phyloP scores from a whole-genome alignment of 805 yeast genomes.

The Ogataea naganishii region DNA sequence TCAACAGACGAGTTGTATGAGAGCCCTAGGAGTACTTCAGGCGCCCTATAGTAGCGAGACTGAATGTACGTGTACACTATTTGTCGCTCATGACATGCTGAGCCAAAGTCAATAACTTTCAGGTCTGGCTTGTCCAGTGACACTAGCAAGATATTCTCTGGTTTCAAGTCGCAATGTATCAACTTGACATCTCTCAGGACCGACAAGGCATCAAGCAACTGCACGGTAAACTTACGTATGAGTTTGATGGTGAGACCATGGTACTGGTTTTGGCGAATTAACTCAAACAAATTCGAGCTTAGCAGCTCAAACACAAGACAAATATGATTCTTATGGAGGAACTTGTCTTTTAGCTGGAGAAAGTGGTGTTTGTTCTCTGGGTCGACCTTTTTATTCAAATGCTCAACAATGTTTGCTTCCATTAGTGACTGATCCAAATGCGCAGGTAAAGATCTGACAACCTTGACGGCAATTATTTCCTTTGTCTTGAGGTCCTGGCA shows the following conservation, averaged over 20 bases:
- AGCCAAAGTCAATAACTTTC: conserved; percentile 92
- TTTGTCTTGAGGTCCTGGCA: conserved; percentile 72
- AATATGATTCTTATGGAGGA: conserved; percentile 85
- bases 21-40: conserved; percentile 86
- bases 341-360: conserved; percentile 74
- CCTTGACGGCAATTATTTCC: conserved; percentile 89
- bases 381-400: conserved; percentile 63
- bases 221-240: conserved; percentile 71
- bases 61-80: conserved; percentile 88
- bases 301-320: conserved; percentile 89
- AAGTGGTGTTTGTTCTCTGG: conserved; percentile 68
- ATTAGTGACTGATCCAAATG: conserved; percentile 85
- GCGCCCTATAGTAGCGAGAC: conserved; percentile 87
- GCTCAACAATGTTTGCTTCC: conserved; percentile 82
- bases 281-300: conserved; percentile 81
- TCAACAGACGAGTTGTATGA: conserved; percentile 92
- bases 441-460: conserved; percentile 86
- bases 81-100: conserved; percentile 88
- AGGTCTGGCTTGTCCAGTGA: conserved; percentile 77
- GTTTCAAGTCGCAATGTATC: conserved; percentile 95
- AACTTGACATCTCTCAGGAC: conserved; percentile 75
- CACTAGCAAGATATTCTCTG: conserved; percentile 82
- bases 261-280: conserved; percentile 87
- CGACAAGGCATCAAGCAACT: conserved; percentile 71
- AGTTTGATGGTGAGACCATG: conserved; percentile 79